Evolutionary conservation across 192 early-diverging fungal genomes (phyloP).

Genomic region (Podila horticola): DNA sequence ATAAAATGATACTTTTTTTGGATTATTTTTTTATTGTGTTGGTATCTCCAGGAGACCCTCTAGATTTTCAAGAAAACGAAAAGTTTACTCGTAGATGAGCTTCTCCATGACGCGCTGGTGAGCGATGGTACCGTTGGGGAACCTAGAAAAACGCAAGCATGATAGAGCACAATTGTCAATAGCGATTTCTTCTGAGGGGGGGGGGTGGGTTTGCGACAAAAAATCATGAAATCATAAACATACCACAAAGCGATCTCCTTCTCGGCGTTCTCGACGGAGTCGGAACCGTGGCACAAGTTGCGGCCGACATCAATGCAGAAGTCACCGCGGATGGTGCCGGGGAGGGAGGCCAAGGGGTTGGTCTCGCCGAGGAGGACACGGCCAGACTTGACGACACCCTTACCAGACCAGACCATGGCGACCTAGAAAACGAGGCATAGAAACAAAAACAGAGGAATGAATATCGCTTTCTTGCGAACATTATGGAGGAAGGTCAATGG

Average conservation of each 20-base stretch:
- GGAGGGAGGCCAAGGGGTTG: slow-evolving; percentile 86
- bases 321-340: slow-evolving; percentile 90
- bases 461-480: neutral
- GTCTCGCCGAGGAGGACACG: slow-evolving; percentile 92
- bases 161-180: too few relatives aligned
- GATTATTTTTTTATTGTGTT: too few relatives aligned
- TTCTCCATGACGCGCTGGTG: slow-evolving; percentile 43
- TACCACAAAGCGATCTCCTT: slow-evolving; percentile 84
- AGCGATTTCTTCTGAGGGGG: too few relatives aligned
- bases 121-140: slow-evolving; percentile 54
- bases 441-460: neutral
- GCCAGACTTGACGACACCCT: slow-evolving; percentile 88
- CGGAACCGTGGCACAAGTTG: slow-evolving; percentile 91
- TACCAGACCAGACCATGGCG: slow-evolving; percentile 86
- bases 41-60: too few relatives aligned
- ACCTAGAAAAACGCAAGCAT: slow-evolving; percentile 48
- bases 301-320: slow-evolving; percentile 71
- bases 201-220: too few relatives aligned
- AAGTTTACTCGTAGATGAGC: slow-evolving; percentile 53
- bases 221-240: too few relatives aligned
- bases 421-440: slow-evolving; percentile 16
- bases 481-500: neutral
- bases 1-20: too few relatives aligned
- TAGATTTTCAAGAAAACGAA: neutral
- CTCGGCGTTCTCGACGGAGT: slow-evolving; percentile 83